Evolutionary conservation across 768 basidiomycete species (phyloP), one percentile per base, ranked within the genome.

Genomic region (Boletus vermiculosoides): DNA sequence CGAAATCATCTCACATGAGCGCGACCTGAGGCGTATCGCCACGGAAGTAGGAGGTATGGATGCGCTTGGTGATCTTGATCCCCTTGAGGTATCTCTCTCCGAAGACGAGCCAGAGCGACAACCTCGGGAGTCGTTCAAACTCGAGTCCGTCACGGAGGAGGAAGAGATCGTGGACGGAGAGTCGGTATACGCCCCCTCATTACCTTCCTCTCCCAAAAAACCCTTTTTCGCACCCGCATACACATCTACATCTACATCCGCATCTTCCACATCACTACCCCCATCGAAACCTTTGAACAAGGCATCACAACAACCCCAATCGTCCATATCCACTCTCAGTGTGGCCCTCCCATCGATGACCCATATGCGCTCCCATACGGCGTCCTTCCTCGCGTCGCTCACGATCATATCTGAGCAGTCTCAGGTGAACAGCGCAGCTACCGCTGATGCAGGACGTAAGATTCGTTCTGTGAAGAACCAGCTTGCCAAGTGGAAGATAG

Each of bases 401-500:
- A 81, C 85, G 3, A 82, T 85, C 34, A 83, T 94, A 61, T 91
- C 88, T 25, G 92, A 95, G 65, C 90, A 93, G 57, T 88, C 91
- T 15, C 92, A 95, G 68, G 90, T 93, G 49, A 92, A 92, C 65
- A 85, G 87, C 11, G 93, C 89, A 1, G 88, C 87, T 5, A 87
- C 90, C 11, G 85, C 91, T 1, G 92, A 95, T 55, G 88, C 92
- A 0, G 91, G 90, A 45, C 82, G 92, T 39, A 92, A 90, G 73
- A 85, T 95, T 41, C 87, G 92, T 48, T 88, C 89, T 15, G 73
- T 93, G 59, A 91, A 90, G 75, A 92, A 93, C 64, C 89, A 88
- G 62, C 73, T 94, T 31, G 87, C 86, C 7, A 88, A 84, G 22
- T 90, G 89, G 87, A 80, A 86, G 53, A 79, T 81, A 33, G 92